Base-by-base conservation (phyloP, 805 yeast species). In the Yarrowia phangngaensis region DNA sequence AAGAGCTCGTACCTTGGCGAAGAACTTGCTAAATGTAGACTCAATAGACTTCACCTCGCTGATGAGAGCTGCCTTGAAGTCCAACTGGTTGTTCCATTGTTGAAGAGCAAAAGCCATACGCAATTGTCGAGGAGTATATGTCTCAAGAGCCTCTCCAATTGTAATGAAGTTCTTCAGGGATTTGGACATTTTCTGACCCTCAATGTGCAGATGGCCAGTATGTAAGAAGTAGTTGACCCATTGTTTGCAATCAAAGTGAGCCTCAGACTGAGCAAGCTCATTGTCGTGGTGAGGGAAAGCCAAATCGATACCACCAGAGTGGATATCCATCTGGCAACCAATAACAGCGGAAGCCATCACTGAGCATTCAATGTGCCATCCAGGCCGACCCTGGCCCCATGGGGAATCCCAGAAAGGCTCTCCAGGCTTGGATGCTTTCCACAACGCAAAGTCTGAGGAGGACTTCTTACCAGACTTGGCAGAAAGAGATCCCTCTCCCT, bases 281-380 rank as follows among this genome's bases (percentile, higher is more conserved):
- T 92, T 92, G 66, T 92, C 99, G 68, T 92, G 99, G 65, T 92
- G 99, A 3, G 99, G 99, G 71, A 92, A 92, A 15, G 97, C 96
- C 60, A 92, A 75, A 69, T 92, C 98, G 49, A 92, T 79, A 56
- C 98, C 98, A 52, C 98, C 98, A 13, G 95, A 81, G 64, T 92
- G 98, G 56, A 92, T 86, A 66, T 92, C 98, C 75, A 92, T 84
- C 52, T 74, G 73, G 15, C 76, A 67, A 4, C 97, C 97, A 28
- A 84, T 74, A 36, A 89, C 75, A 57, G 88, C 95, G 46, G 88
- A 76, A 1, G 97, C 97, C 98, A 92, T 92, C 15, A 92, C 98
- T 7, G 97, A 88, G 74, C 98, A 92, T 69, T 92, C 98, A 64
- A 92, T 92, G 65, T 92, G 98, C 98, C 98, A 92, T 4, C 98